phyloP scores from a whole-genome alignment of 495 filamentous ascomycete genomes.

The Delitschia confertaspora region DNA sequence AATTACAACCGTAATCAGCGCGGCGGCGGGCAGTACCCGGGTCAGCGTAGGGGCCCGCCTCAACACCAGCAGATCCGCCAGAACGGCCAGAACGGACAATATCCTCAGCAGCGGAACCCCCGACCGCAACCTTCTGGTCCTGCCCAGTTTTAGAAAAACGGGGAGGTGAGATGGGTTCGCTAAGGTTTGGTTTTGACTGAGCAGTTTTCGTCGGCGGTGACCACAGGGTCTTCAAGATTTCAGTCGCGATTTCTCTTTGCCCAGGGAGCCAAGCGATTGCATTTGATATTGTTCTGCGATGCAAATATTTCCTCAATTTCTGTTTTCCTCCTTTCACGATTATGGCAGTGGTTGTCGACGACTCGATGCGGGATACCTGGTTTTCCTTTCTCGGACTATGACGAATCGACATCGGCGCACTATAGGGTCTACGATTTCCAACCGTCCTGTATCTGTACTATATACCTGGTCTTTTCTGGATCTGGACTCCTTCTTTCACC shows the following conservation, averaged over 20 bases:
- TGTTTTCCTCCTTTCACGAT: conserved; percentile 21
- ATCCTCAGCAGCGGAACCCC: conserved; percentile 20
- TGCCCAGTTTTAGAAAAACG: conserved; percentile 5
- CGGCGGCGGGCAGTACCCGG: conserved; percentile 20
- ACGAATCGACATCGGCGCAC: conserved; percentile 27
- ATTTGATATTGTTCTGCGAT: conserved; percentile 14
- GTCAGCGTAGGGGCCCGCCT: conserved; percentile 17
- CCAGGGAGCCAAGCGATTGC: conserved; percentile 16
- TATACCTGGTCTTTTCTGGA: conserved; percentile 23
- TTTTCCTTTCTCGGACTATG: conserved; percentile 22
- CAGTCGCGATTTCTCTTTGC: conserved; percentile 24
- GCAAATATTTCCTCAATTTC: conserved; percentile 20
- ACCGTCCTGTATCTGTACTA: conserved; percentile 24
- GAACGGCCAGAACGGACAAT: conserved; percentile 24
- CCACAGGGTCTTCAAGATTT: conserved; percentile 11
- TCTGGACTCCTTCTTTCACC: conserved; percentile 13
- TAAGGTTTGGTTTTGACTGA: conserved; percentile 16
- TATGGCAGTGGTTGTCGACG: conserved; percentile 21
- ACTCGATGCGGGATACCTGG: conserved; percentile 27
- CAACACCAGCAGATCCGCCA: conserved; percentile 17
- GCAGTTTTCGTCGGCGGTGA: conserved; percentile 23
- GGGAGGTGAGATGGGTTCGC: neutral
- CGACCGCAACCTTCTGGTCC: conserved; percentile 20
- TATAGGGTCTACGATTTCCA: conserved; percentile 21
- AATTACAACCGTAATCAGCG: conserved; percentile 16